A percentile compares a stretch with the other conserved stretches of the same genome.
Evolutionary conservation across 139 green algal species (phyloP).

Genomic region (Chlamydomonas sp.): DNA sequence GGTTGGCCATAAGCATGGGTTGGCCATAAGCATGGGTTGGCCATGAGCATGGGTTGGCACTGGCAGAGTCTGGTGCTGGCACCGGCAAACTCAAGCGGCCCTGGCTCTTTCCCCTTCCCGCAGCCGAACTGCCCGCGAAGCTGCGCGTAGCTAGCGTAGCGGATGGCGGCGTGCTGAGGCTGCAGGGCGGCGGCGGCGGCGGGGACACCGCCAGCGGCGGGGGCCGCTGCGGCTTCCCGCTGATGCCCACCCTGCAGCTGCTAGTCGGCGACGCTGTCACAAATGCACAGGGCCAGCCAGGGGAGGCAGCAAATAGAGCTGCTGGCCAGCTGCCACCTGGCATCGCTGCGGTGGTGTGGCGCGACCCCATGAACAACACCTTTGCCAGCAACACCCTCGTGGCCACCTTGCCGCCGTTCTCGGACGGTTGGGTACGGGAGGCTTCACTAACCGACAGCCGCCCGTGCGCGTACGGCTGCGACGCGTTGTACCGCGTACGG

Average conservation of each 20-base stretch:
- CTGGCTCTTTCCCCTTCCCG: neutral
- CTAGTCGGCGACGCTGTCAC: neutral
- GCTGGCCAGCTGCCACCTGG: neutral
- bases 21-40: no score
- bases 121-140: conserved; percentile 18
- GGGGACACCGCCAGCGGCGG: no score
- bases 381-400: conserved; percentile 26
- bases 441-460: conserved; percentile 29
- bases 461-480: conserved; percentile 37
- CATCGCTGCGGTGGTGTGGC: conserved; percentile 47
- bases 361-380: conserved; percentile 46
- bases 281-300: no score
- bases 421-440: conserved; percentile 28
- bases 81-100: neutral
- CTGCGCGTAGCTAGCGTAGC: neutral
- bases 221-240: conserved; percentile 48
- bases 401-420: conserved; percentile 34
- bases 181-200: neutral
- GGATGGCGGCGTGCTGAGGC: neutral
- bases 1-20: no score
- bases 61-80: no score
- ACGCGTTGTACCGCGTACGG: conserved; percentile 40
- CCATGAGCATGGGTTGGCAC: no score
- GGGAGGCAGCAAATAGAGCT: no score
- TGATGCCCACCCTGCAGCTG: conserved; percentile 38